These are phyloP conservation scores for Phytopythium ostracodes DNA, from an alignment of 352 stramenopile genomes.

Conservation along the genomic window DNA sequence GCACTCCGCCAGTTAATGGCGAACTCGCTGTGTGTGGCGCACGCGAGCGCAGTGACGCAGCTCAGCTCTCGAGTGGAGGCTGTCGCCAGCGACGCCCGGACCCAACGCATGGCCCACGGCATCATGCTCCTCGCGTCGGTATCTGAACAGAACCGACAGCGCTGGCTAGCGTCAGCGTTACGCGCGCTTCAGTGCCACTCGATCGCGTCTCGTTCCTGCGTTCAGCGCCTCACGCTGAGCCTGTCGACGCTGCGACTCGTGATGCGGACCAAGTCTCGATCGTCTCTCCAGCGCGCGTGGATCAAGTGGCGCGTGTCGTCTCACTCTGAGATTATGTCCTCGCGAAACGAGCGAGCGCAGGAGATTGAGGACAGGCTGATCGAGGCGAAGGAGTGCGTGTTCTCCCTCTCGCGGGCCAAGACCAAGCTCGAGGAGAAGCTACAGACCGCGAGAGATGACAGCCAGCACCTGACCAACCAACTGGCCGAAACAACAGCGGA, in stretches of 20 bases:
- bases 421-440: slow-evolving; percentile 59
- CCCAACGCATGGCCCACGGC: slow-evolving; percentile 11
- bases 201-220: slow-evolving; percentile 5
- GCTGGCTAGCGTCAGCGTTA: slow-evolving; percentile 20
- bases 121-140: slow-evolving; percentile 19
- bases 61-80: slow-evolving; percentile 14
- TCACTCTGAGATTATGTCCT: slow-evolving; percentile 19
- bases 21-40: slow-evolving; percentile 4
- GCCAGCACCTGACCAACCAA: slow-evolving; percentile 30
- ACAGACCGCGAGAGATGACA: slow-evolving; percentile 23
- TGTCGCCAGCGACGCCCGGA: slow-evolving; percentile 7
- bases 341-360: slow-evolving; percentile 20
- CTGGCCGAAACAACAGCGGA: slow-evolving; percentile 45
- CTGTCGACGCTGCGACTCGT: slow-evolving; percentile 24
- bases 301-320: slow-evolving; percentile 28
- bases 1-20: slow-evolving; percentile 21
- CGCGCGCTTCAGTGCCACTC: slow-evolving; percentile 12
- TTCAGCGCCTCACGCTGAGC: slow-evolving; percentile 12
- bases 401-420: slow-evolving; percentile 60
- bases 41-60: slow-evolving; percentile 6
- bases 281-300: slow-evolving; percentile 10
- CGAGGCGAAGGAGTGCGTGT: slow-evolving; percentile 73
- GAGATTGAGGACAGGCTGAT: slow-evolving; percentile 27
- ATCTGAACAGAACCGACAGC: slow-evolving; percentile 19
- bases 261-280: slow-evolving; percentile 13